phyloP scores from a whole-genome alignment of 805 yeast genomes.

The Clavispora santaluciae region DNA sequence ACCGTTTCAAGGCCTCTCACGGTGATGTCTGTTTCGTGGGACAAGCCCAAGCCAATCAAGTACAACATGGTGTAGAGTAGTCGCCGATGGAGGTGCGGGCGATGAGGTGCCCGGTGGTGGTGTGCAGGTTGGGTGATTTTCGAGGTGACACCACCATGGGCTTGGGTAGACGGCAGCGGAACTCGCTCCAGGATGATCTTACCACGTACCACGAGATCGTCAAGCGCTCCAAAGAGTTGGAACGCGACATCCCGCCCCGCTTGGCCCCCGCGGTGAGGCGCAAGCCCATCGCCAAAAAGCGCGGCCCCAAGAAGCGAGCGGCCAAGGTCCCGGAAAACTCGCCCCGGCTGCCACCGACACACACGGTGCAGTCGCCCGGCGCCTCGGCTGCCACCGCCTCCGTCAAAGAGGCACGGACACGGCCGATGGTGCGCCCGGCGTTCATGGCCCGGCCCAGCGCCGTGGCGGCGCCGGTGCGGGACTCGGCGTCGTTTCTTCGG shows the following conservation, averaged over 20 bases:
- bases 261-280: background rate
- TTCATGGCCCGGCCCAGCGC: background rate
- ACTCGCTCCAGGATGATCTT: constrained; percentile 12
- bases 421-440: background rate
- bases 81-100: background rate
- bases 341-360: too few relatives aligned
- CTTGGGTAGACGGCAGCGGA: constrained; percentile 1
- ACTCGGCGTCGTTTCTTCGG: background rate
- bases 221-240: constrained; percentile 14
- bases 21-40: constrained; percentile 85
- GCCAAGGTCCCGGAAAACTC: too few relatives aligned
- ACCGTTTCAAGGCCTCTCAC: constrained; percentile 90
- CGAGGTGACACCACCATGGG: background rate
- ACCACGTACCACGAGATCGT: constrained; percentile 16
- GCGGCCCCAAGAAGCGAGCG: background rate
- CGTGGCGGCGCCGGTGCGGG: background rate
- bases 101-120: background rate
- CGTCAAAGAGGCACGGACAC: too few relatives aligned
- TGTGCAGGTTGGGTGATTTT: background rate
- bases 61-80: constrained; percentile 60
- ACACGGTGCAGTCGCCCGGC: too few relatives aligned
- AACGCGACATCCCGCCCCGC: constrained; percentile 24
- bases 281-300: background rate
- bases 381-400: too few relatives aligned
- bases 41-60: constrained; percentile 85